Evolutionary conservation across 2,329 filamentous ascomycete genomes (phyloP).

Genomic region (Claviceps cyperi): DNA sequence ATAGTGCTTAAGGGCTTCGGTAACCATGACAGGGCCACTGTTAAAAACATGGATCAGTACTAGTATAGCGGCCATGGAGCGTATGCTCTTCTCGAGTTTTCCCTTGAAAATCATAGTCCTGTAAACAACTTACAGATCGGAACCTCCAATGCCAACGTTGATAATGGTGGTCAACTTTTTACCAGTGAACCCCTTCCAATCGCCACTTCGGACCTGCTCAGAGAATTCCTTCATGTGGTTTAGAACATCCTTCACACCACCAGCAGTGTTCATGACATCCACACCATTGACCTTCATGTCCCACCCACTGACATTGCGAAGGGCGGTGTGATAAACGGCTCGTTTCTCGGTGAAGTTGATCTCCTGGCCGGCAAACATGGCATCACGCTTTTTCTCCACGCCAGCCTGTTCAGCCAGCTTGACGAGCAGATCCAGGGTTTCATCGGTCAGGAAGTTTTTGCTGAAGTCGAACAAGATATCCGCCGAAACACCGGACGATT

Average conservation of each 20-base stretch:
- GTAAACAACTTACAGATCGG: constrained; percentile 67
- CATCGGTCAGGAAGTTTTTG: constrained; percentile 95
- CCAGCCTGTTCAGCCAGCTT: constrained; percentile 85
- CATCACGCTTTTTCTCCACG: constrained; percentile 85
- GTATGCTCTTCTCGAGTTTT: background rate
- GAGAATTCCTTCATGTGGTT: constrained; percentile 98
- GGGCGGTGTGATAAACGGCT: constrained; percentile 87
- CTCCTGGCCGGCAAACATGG: constrained; percentile 94
- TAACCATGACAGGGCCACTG: constrained; percentile 96
- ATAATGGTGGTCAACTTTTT: constrained; percentile 95
- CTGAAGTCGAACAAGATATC: constrained; percentile 97
- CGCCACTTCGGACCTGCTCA: constrained; percentile 81
- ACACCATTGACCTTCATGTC: constrained; percentile 74
- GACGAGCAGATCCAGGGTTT: constrained; percentile 74
- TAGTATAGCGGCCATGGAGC: too few species aligned
- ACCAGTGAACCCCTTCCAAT: constrained; percentile 94
- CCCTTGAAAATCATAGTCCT: background rate
- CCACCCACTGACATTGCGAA: constrained; percentile 80
- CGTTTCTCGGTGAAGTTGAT: constrained; percentile 99
- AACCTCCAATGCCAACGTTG: constrained; percentile 97
- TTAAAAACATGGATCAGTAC: background rate
- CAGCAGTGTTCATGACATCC: constrained; percentile 81
- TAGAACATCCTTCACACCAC: constrained; percentile 79
- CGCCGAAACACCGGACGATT: constrained; percentile 64
- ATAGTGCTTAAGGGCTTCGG: constrained; percentile 92